phyloP scores from a whole-genome alignment of 495 filamentous ascomycete genomes.

The Aspergillus homomorphus region DNA sequence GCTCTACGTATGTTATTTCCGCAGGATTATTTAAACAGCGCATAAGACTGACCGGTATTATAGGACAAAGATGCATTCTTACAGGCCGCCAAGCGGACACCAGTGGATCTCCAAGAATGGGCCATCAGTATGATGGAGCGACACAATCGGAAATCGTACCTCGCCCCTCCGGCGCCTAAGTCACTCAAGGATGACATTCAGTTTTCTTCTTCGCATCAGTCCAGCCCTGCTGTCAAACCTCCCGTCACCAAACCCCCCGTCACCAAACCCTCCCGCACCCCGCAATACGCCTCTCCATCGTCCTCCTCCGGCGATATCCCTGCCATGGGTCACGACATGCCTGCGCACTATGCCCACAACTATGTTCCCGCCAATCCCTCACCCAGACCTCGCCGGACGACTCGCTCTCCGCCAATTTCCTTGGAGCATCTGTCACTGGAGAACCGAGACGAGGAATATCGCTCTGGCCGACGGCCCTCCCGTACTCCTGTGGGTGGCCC shows the following conservation, averaged over 20 bases:
- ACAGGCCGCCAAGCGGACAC: conserved; percentile 91
- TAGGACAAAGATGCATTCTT: conserved; percentile 89
- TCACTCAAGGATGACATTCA: conserved; percentile 37
- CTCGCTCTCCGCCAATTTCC: conserved; percentile 35
- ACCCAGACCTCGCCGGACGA: conserved; percentile 28
- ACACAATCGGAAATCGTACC: conserved; percentile 88
- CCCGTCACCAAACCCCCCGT: conserved; percentile 20
- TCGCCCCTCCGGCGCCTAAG: conserved; percentile 60
- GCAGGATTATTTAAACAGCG: conserved; percentile 6
- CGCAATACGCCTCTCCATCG: conserved; percentile 53
- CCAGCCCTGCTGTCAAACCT: conserved; percentile 2
- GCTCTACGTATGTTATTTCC: conserved; percentile 50
- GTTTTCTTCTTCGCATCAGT: conserved; percentile 16
- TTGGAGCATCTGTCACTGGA: conserved; percentile 43
- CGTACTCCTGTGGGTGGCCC: conserved; percentile 38
- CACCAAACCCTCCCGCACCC: conserved; percentile 50
- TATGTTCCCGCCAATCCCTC: conserved; percentile 29
- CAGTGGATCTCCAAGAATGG: conserved; percentile 87
- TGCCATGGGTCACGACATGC: conserved; percentile 48
- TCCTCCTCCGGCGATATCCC: conserved; percentile 57
- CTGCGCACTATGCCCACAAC: conserved; percentile 27
- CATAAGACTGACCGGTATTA: conserved; percentile 16
- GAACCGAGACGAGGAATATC: conserved; percentile 34
- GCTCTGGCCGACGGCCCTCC: conserved; percentile 38
- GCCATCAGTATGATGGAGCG: conserved; percentile 85